phyloP scores from a whole-genome alignment of 2,329 filamentous ascomycete species.

The Fonsecaea pedrosoi region DNA sequence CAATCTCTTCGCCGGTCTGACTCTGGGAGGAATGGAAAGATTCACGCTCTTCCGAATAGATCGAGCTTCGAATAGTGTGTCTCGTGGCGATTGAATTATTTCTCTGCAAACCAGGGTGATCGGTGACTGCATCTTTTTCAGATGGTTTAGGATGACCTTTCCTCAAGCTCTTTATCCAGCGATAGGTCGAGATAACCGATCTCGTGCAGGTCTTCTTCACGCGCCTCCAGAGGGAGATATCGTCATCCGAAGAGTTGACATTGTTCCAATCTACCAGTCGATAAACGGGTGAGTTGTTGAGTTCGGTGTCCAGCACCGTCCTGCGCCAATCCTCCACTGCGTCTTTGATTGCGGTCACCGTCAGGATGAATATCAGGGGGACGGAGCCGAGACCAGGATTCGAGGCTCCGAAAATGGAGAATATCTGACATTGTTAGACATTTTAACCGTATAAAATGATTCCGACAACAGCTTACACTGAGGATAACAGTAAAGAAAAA shows the following conservation, averaged over 20 bases:
- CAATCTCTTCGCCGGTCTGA: slow-evolving; percentile 70
- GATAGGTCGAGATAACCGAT: slow-evolving; percentile 63
- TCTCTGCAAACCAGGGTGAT: slow-evolving; percentile 57
- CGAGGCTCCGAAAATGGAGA: slow-evolving; percentile 90
- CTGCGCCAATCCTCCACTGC: slow-evolving; percentile 93
- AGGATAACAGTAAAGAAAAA: slow-evolving; percentile 97
- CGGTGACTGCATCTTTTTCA: slow-evolving; percentile 59
- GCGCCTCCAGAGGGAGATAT: slow-evolving; percentile 81
- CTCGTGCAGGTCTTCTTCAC: slow-evolving; percentile 87
- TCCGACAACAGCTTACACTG: slow-evolving; percentile 68
- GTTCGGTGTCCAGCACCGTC: slow-evolving; percentile 86
- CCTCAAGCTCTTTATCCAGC: slow-evolving; percentile 48
- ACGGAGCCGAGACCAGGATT: slow-evolving; percentile 91
- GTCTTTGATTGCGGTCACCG: slow-evolving; percentile 90
- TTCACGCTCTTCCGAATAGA: slow-evolving; percentile 58
- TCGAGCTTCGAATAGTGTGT: slow-evolving; percentile 61
- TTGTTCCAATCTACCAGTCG: slow-evolving; percentile 87
- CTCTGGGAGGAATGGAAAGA: slow-evolving; percentile 59
- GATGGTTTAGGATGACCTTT: slow-evolving; percentile 55
- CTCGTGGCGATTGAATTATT: slow-evolving; percentile 71
- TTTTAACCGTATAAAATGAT: background rate
- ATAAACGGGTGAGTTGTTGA: slow-evolving; percentile 96
- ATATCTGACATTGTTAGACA: slow-evolving; percentile 68
- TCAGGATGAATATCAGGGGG: slow-evolving; percentile 89
- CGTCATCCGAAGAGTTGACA: slow-evolving; percentile 88